Conservation (phyloP, 1,284 basidiomycete genomes). For the Ganoderma lingzhi region DNA sequence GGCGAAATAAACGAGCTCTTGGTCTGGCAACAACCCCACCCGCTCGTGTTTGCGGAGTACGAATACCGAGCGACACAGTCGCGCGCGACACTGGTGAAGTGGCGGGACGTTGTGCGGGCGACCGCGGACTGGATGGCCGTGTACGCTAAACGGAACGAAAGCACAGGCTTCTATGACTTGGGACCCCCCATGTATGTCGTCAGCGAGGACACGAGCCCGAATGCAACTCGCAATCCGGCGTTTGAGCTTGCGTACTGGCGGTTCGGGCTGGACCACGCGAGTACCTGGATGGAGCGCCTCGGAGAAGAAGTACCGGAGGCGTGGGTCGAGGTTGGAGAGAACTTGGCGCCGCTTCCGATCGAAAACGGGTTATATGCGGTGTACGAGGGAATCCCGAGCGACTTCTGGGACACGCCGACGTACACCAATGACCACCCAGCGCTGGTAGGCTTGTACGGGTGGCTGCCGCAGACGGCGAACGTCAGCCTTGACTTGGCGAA, state of each 20-base stretch:
- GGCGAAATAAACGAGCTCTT: conserved; percentile 70
- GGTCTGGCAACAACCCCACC: conserved; percentile 70
- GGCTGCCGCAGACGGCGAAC: conserved; percentile 60
- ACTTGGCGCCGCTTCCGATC: conserved; percentile 58
- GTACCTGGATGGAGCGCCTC: conserved; percentile 55
- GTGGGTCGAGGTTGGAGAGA: conserved; percentile 55
- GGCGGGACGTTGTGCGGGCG: conserved; percentile 56
- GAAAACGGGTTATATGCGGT: conserved; percentile 60
- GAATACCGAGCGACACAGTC: conserved; percentile 58
- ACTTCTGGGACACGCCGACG: conserved; percentile 59
- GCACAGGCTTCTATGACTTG: conserved; percentile 57
- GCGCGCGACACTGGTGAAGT: conserved; percentile 52
- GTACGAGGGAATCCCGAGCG: conserved; percentile 60
- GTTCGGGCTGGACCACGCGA: conserved; percentile 57
- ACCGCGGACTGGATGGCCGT: conserved; percentile 69
- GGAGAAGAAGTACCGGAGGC: conserved; percentile 48
- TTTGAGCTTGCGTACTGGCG: conserved; percentile 69
- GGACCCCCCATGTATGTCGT: conserved; percentile 67
- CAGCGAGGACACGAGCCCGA: conserved; percentile 64
- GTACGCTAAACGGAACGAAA: conserved; percentile 60
- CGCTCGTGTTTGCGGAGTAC: conserved; percentile 65
- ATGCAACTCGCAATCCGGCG: conserved; percentile 60
- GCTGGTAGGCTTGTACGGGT: conserved; percentile 63
- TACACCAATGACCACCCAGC: conserved; percentile 68
- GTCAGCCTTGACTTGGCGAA: conserved; percentile 56